Evolutionary conservation across 2,329 filamentous ascomycete genomes (phyloP).

Genomic region (Beauveria asiatica): DNA sequence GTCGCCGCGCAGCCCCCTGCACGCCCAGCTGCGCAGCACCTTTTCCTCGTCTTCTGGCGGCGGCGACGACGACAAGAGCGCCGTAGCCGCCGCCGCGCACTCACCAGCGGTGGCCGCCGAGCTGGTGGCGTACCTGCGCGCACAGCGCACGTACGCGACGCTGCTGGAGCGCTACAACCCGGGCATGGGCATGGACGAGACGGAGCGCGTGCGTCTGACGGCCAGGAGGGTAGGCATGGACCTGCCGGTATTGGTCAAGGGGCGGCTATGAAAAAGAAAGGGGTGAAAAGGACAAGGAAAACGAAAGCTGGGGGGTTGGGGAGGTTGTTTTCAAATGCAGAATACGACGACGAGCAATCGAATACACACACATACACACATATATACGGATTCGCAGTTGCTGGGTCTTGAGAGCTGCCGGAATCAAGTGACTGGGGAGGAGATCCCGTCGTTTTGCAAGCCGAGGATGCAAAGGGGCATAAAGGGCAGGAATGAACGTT

Average conservation of each 20-base stretch:
- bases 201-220: conserved; percentile 76
- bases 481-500: neutral
- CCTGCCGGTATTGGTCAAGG: conserved; percentile 56
- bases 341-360: no score
- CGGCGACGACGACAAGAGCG: conserved; percentile 16
- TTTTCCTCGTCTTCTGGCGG: conserved; percentile 33
- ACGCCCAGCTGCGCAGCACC: conserved; percentile 57
- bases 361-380: neutral
- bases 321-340: no score
- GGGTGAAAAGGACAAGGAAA: neutral
- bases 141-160: conserved; percentile 76
- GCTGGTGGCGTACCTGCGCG: conserved; percentile 67
- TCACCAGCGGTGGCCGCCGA: conserved; percentile 54
- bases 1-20: conserved; percentile 56
- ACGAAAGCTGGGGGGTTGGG: no score
- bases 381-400: neutral
- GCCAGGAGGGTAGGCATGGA: conserved; percentile 87
- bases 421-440: no score
- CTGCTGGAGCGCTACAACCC: conserved; percentile 90
- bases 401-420: no score
- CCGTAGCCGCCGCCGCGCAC: conserved; percentile 14
- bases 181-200: conserved; percentile 76
- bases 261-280: neutral
- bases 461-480: neutral
- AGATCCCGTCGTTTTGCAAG: neutral